These are phyloP conservation scores for Agrostemma githago DNA, from an alignment of 148 eudicot species.

Conservation along the genomic window DNA sequence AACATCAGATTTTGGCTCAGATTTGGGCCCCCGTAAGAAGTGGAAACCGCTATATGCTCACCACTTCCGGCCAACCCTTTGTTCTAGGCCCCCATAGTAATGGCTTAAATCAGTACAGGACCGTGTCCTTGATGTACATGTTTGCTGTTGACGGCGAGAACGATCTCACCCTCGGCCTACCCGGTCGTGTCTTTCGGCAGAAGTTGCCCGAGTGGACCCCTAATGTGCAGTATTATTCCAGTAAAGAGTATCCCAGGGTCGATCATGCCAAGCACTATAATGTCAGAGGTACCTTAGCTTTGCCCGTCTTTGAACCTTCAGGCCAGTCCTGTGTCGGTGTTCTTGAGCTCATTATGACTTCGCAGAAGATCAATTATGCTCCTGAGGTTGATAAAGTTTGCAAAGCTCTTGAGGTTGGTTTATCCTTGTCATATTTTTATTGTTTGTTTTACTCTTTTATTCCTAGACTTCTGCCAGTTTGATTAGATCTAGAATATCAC, in stretches of 20 bases:
- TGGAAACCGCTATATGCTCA: conserved; percentile 63
- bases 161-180: conserved; percentile 64
- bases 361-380: conserved; percentile 78
- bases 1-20: conserved; percentile 79
- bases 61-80: conserved; percentile 97
- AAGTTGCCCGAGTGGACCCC: conserved; percentile 96
- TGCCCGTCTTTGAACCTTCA: conserved; percentile 84
- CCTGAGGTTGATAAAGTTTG: conserved; percentile 94
- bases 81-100: conserved; percentile 60
- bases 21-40: conserved; percentile 87
- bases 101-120: conserved; percentile 82
- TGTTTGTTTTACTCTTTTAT: background rate
- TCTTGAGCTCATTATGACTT: conserved; percentile 87
- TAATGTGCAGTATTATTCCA: conserved; percentile 85
- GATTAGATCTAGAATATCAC: background rate
- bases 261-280: conserved; percentile 69
- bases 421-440: background rate
- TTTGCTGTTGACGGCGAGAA: conserved; percentile 64
- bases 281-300: conserved; percentile 76
- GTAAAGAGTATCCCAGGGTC: conserved; percentile 66
- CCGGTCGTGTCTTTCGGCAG: conserved; percentile 86
- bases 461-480: background rate
- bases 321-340: conserved; percentile 86
- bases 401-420: conserved; percentile 94
- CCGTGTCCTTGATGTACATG: conserved; percentile 68